Base-by-base conservation (phyloP, 2,329 filamentous ascomycete genomes). In the Aspergillus neoniger region DNA sequence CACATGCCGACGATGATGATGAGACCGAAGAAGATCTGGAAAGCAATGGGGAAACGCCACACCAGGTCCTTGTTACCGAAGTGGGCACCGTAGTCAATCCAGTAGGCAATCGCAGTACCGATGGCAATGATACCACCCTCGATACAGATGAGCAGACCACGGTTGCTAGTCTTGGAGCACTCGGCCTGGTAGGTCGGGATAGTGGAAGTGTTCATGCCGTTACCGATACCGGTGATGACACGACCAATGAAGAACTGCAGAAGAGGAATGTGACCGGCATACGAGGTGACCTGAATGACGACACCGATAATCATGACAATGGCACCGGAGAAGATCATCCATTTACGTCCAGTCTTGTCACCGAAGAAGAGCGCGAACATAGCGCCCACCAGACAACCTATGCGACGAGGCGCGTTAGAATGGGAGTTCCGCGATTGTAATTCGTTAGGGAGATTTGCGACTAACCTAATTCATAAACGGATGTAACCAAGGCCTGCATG, bases 71-170 rank as follows among this genome's bases (percentile, higher is more conserved):
- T 15, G 1, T 70, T 69, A 10, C 72, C 72, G 60, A 76, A 78
- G 36, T 70, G 72, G 19, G 75, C 78, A 55, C 80, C 81, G 54
- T 78, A 83, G 55, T 82, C 80, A 63, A 81, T 80, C 81, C 81
- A 83, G 70, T 83, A 83, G 3, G 81, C 81, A 56, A 84, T 82
- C 15, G 80, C 68, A 5, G 80, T 82, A 39, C 82, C 82, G 55
- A 83, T 80, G 8, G 81, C 81, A 48, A 83, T 81, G 32, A 78
- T 74, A 69, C 82, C 82, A 66, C 80, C 83, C 69, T 81, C 84
- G 51, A 87, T 85, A 71, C 85, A 86, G 66, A 87, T 87, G 57
- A 87, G 73, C 36, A 86, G 80, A 64, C 86, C 86, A 64, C 85
- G 81, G 71, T 86, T 86, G 66, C 81, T 82, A 0, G 84, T 81